Conservation (phyloP, 305 asterid genomes). For the Fraxinus greggii region DNA sequence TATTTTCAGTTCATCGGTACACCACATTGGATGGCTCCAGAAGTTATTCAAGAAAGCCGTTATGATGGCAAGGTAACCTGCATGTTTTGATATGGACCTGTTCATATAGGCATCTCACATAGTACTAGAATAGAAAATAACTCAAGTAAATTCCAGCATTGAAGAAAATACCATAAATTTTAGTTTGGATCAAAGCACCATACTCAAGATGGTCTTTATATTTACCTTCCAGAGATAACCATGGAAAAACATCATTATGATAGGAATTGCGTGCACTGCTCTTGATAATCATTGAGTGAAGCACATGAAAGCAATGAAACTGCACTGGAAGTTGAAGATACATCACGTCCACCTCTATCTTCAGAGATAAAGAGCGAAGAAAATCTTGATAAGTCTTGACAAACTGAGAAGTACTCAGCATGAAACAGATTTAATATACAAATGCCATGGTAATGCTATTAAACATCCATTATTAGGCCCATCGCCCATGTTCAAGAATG, state of each 20-base stretch:
- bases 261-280: background rate
- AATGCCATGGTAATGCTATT: background rate
- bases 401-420: background rate
- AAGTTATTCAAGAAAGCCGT: conserved; percentile 98
- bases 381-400: background rate
- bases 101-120: background rate
- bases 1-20: conserved; percentile 78
- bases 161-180: background rate
- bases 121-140: background rate
- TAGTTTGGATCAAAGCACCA: background rate
- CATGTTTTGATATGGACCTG: conserved; percentile 7
- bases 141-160: background rate
- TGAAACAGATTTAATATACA: background rate
- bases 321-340: background rate
- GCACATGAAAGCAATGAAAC: background rate
- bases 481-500: background rate
- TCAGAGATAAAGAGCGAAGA: background rate
- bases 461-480: background rate
- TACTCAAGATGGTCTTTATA: background rate
- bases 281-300: background rate
- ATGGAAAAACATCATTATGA: background rate
- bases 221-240: background rate
- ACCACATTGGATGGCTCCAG: conserved; percentile 99
- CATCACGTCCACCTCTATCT: background rate
- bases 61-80: conserved; percentile 89